These are phyloP conservation scores for Smallanthus sonchifolius DNA, from an alignment of 129 eudicot genomes.

Conservation along the genomic window DNA sequence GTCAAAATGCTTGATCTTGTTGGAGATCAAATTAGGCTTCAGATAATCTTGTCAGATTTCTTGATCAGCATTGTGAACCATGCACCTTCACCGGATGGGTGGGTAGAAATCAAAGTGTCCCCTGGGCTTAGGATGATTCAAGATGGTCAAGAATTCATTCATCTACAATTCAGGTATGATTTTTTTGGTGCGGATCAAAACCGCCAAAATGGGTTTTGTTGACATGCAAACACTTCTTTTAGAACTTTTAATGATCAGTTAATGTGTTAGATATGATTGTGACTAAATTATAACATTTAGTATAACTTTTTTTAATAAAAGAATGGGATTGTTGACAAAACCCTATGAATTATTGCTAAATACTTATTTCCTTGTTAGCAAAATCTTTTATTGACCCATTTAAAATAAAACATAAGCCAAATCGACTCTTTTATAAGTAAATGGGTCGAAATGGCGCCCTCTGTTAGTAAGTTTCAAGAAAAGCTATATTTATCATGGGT, in stretches of 20 bases:
- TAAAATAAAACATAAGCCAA: too few relatives aligned
- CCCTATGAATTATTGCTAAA: background rate
- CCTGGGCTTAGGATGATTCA: slow-evolving; percentile 42
- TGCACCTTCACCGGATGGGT: slow-evolving; percentile 52
- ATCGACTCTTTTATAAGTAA: too few relatives aligned
- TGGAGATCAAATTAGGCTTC: slow-evolving; percentile 62
- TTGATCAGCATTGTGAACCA: slow-evolving; percentile 41
- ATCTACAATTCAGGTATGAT: slow-evolving; percentile 52
- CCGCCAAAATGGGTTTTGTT: background rate
- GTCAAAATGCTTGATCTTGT: slow-evolving; percentile 31
- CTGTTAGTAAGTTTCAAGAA: too few relatives aligned
- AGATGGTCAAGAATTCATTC: slow-evolving; percentile 45
- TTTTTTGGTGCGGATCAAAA: background rate
- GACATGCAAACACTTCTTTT: background rate
- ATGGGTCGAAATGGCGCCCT: too few relatives aligned
- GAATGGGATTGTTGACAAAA: background rate
- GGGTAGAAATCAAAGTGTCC: slow-evolving; percentile 63
- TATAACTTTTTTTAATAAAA: too few relatives aligned
- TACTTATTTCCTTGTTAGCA: too few relatives aligned
- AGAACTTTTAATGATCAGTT: background rate
- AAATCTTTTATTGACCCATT: too few relatives aligned
- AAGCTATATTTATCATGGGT: too few relatives aligned
- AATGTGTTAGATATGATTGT: background rate
- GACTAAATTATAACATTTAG: too few relatives aligned
- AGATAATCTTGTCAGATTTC: slow-evolving; percentile 57